A percentile compares a stretch with the other conserved stretches of the same genome.
phyloP scores from a whole-genome alignment of 2,329 filamentous ascomycete species.

The Penicillium sp. region DNA sequence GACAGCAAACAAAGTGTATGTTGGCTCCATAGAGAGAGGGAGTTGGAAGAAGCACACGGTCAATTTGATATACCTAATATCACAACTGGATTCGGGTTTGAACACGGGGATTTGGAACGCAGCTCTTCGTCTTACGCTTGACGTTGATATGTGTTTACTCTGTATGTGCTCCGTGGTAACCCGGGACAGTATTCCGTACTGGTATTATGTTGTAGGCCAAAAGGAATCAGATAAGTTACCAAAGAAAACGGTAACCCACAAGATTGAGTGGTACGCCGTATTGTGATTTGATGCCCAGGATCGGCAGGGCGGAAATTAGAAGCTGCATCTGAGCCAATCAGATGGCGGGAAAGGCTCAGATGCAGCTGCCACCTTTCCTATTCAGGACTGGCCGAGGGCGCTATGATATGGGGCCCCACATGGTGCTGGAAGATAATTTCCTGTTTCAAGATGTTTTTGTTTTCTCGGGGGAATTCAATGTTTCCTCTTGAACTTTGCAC shows the following conservation, averaged over 20 bases:
- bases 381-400: constrained; percentile 9
- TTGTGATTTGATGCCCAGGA: constrained; percentile 11
- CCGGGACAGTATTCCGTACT: not conserved
- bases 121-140: not conserved
- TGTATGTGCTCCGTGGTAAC: not conserved
- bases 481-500: not conserved
- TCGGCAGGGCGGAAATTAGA: constrained; percentile 26
- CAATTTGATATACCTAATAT: not conserved
- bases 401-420: constrained; percentile 14
- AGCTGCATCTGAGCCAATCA: constrained; percentile 7
- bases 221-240: not conserved
- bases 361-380: constrained; percentile 9
- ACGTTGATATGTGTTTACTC: no score
- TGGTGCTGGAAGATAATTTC: constrained; percentile 14
- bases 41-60: not conserved
- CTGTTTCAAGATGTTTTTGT: constrained; percentile 9
- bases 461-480: not conserved
- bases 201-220: not conserved
- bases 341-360: accelerated
- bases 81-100: no score
- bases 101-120: not conserved
- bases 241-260: not conserved
- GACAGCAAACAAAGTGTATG: not conserved
- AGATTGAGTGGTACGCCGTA: not conserved
- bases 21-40: not conserved